phyloP scores from a whole-genome alignment of 2,329 filamentous ascomycete species.

The Sporothrix brasiliensis region DNA sequence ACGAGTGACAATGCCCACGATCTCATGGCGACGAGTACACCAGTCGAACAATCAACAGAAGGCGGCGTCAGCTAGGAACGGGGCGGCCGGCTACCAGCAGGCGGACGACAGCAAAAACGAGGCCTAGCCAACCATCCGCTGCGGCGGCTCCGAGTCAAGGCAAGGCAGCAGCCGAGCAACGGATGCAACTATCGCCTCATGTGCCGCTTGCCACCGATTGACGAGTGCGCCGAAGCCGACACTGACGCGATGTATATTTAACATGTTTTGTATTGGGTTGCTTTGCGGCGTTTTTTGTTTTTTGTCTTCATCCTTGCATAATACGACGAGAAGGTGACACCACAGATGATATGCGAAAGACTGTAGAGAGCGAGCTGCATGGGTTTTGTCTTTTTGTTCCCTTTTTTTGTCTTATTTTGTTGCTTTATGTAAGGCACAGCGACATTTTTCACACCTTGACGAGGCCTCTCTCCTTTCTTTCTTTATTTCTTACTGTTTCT shows the following conservation, averaged over 20 bases:
- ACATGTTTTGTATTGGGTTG: neutral
- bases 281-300: neutral
- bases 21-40: neutral
- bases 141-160: conserved; percentile 5
- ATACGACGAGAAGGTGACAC: neutral
- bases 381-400: neutral
- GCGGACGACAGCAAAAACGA: neutral
- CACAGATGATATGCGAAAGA: neutral
- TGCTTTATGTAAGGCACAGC: neutral
- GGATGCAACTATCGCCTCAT: neutral
- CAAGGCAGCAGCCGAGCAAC: conserved; percentile 3
- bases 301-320: neutral
- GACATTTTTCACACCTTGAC: neutral
- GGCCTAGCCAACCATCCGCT: neutral
- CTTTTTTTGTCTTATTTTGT: neutral
- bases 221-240: conserved; percentile 20
- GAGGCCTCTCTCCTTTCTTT: neutral
- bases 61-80: conserved; percentile 27
- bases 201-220: conserved; percentile 3
- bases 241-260: conserved; percentile 23
- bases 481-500: neutral
- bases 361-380: conserved; percentile 1
- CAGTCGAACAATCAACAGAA: neutral
- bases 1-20: neutral
- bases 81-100: neutral